Percentiles rank a stretch among this genome's conserved stretches.
phyloP scores from a whole-genome alignment of 148 eudicot species.

The Fallopia convolvulus region DNA sequence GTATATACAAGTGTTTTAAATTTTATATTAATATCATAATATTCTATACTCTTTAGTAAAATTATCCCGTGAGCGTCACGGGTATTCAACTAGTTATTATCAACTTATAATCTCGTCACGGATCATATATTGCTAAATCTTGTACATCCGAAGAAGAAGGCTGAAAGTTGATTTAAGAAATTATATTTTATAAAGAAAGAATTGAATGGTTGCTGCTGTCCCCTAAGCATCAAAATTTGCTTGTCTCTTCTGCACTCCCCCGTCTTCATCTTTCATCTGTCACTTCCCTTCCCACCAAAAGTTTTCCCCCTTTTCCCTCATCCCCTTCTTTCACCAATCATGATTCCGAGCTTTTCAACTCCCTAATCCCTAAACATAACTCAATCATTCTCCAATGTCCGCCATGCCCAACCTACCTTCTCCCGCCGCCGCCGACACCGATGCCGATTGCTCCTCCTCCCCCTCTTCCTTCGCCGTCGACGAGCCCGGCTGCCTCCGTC shows the following conservation, averaged over 20 bases:
- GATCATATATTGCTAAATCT: too few species aligned
- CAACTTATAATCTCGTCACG: too few species aligned
- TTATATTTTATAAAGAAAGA: too few species aligned
- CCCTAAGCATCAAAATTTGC: not conserved
- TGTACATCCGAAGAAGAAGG: too few species aligned
- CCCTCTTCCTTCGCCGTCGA: conserved; percentile 10
- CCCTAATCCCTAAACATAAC: not conserved
- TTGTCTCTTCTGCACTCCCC: not conserved
- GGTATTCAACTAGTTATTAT: too few species aligned
- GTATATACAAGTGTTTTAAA: too few species aligned
- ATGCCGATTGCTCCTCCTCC: conserved; percentile 7
- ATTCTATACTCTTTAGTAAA: too few species aligned
- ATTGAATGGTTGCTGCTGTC: too few species aligned
- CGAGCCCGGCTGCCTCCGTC: conserved; percentile 24
- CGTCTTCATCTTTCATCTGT: not conserved
- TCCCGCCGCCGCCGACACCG: conserved; percentile 8
- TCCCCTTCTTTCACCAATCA: conserved; percentile 16
- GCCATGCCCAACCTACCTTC: not conserved
- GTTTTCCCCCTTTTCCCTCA: conserved; percentile 8
- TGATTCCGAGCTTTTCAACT: conserved; percentile 11
- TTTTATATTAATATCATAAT: too few species aligned
- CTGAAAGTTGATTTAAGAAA: too few species aligned
- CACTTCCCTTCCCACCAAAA: not conserved
- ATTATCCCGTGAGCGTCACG: too few species aligned
- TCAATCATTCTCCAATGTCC: not conserved